Conservation (phyloP, 1,139 yeast genomes). For the Saccharomyces hybrid region DNA sequence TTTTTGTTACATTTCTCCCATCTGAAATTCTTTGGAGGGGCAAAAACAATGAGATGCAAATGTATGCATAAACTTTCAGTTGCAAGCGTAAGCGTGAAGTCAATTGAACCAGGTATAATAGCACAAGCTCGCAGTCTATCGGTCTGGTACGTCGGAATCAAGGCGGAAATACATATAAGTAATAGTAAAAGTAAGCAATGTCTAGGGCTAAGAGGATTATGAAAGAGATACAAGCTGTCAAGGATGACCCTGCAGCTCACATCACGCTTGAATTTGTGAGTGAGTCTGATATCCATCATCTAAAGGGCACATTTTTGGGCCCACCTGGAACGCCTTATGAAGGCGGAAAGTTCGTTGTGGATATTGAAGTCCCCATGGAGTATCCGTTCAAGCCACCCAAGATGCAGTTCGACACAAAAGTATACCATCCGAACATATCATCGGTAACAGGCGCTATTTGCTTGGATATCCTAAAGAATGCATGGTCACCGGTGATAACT, state of each 20-base stretch:
- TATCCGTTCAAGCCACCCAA: conserved; percentile 93
- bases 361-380: conserved; percentile 76
- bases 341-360: conserved; percentile 78
- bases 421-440: conserved; percentile 94
- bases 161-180: neutral
- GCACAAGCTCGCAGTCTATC: neutral
- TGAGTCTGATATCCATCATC: conserved; percentile 77
- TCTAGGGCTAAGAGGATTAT: conserved; percentile 80
- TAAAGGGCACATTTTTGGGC: conserved; percentile 81
- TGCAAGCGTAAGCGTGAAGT: neutral
- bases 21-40: neutral
- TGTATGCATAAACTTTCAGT: neutral
- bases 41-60: neutral
- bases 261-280: conserved; percentile 58
- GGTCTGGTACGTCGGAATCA: neutral
- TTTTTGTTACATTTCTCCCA: neutral
- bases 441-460: conserved; percentile 98
- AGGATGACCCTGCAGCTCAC: conserved; percentile 71
- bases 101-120: neutral
- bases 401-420: conserved; percentile 86
- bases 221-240: conserved; percentile 83
- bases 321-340: conserved; percentile 97
- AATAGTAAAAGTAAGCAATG: conserved; percentile 36
- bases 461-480: conserved; percentile 79
- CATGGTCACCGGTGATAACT: conserved; percentile 98